Percentiles rank a stretch among this genome's conserved stretches.
Conservation (phyloP, 371 early-diverging fungal species). For the Rhizopus sp. region DNA sequence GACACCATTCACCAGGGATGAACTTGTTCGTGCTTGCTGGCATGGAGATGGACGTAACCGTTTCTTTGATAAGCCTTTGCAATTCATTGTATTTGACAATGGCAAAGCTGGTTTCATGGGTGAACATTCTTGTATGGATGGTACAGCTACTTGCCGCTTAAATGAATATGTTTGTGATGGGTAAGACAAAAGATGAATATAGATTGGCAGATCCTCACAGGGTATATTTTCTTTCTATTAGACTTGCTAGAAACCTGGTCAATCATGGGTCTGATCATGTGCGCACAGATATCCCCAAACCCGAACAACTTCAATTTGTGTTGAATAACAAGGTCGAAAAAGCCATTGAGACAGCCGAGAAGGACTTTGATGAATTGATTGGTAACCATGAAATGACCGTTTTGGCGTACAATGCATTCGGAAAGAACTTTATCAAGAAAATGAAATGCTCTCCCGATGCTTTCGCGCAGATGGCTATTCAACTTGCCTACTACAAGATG, state of each 20-base stretch:
- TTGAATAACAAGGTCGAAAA: conserved; percentile 53
- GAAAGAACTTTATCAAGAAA: conserved; percentile 91
- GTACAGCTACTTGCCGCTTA: conserved; percentile 86
- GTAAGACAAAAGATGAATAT: conserved; percentile 21
- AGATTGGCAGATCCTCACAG: background rate
- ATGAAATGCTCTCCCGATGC: conserved; percentile 90
- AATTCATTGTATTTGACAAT: conserved; percentile 95
- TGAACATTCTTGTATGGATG: conserved; percentile 98
- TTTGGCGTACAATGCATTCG: conserved; percentile 81
- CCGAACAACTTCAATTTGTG: conserved; percentile 71
- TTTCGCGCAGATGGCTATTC: conserved; percentile 94
- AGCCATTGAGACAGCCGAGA: conserved; percentile 65
- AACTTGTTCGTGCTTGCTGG: conserved; percentile 83
- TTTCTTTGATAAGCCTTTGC: conserved; percentile 91
- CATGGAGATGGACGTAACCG: conserved; percentile 94
- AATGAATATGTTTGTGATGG: conserved; percentile 64
- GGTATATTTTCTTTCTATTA: conserved; percentile 1
- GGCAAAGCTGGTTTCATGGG: conserved; percentile 95
- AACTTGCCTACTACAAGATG: conserved; percentile 93
- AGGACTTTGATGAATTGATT: conserved; percentile 71
- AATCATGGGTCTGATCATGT: conserved; percentile 59
- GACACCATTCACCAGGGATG: conserved; percentile 82
- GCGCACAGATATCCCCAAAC: conserved; percentile 59
- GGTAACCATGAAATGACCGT: conserved; percentile 81
- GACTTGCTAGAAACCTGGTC: conserved; percentile 51